Base-by-base conservation (phyloP, 139 green algal species). In the Coccomyxa sp. region DNA sequence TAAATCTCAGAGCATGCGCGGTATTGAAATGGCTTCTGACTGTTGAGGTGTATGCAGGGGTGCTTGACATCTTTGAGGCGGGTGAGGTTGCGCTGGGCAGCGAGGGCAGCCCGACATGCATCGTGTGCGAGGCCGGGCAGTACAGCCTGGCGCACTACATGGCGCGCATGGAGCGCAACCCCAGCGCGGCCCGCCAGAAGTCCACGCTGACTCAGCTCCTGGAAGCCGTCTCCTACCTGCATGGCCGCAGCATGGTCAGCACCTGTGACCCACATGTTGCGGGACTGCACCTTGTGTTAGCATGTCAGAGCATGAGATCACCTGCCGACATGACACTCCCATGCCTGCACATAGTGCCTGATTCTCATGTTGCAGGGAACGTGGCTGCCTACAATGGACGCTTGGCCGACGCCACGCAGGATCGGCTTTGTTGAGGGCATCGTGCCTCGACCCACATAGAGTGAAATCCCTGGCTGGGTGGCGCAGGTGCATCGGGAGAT, bases 221-320 rank as follows among this genome's bases (percentile, higher is more conserved):
- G 35, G 75, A 79, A 14, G 75, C 55, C 12, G 35, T 79, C 16
- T 35, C 34, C 75, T 79, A 79, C 75, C 75, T 79, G 34, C 75
- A 79, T 54, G 34, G 64, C 64, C 64, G 64, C 64, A 18, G 24
- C 64, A 36, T 71, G 64, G 64, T 71, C 24, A 22, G n/a, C 29
- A 29, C 24, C n/a, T n/a, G n/a, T n/a, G n/a, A n/a, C n/a, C n/a
- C n/a, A n/a, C n/a, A n/a, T n/a, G n/a, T n/a, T n/a, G n/a, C n/a
- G n/a, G n/a, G n/a, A n/a, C n/a, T n/a, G n/a, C n/a, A n/a, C n/a
- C n/a, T n/a, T n/a, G n/a, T n/a, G n/a, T n/a, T n/a, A n/a, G n/a
- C n/a, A n/a, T n/a, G n/a, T n/a, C n/a, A n/a, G n/a, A n/a, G n/a
- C n/a, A n/a, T n/a, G n/a, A n/a, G n/a, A n/a, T n/a, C n/a, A n/a